Percentiles rank a stretch among this genome's conserved stretches.
These are phyloP conservation scores for Diaporthe nobilis DNA, from an alignment of 2,329 filamentous ascomycete species.

Conservation along the genomic window DNA sequence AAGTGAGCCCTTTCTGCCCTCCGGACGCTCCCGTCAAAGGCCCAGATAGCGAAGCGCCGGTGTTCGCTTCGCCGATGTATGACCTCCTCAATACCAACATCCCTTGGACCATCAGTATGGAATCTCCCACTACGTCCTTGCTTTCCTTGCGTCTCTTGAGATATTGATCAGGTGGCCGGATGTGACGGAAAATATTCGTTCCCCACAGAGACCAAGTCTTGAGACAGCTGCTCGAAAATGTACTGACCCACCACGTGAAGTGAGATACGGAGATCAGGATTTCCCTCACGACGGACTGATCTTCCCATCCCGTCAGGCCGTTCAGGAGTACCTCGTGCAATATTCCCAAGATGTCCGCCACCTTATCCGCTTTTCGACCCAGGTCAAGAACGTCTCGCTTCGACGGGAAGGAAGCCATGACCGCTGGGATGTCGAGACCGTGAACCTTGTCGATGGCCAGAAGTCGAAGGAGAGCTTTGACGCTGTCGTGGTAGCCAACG, in stretches of 20 bases:
- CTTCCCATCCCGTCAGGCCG: conserved; percentile 80
- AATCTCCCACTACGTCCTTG: not conserved
- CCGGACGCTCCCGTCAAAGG: conserved; percentile 74
- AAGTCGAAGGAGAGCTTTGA: conserved; percentile 70
- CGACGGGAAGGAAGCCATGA: conserved; percentile 54
- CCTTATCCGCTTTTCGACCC: conserved; percentile 78
- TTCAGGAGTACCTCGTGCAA: conserved; percentile 79
- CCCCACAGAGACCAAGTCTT: not conserved
- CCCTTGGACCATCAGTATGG: conserved; percentile 74
- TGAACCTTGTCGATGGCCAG: conserved; percentile 31
- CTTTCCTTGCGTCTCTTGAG: not conserved
- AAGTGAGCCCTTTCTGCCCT: conserved; percentile 74
- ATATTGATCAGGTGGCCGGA: not conserved
- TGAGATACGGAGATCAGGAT: conserved; percentile 81
- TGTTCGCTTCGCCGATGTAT: conserved; percentile 89
- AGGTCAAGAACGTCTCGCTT: conserved; percentile 73
- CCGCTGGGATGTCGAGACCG: conserved; percentile 66
- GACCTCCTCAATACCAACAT: conserved; percentile 89
- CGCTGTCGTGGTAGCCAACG: conserved; percentile 81
- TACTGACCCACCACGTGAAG: conserved; percentile 14
- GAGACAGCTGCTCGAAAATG: conserved; percentile 5
- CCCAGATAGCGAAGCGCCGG: conserved; percentile 56
- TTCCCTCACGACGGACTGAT: conserved; percentile 77
- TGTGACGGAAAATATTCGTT: not conserved
- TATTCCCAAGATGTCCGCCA: conserved; percentile 79